These are phyloP conservation scores for Hyaloperonospora brassicae DNA, from an alignment of 352 stramenopile species.

Conservation along the genomic window DNA sequence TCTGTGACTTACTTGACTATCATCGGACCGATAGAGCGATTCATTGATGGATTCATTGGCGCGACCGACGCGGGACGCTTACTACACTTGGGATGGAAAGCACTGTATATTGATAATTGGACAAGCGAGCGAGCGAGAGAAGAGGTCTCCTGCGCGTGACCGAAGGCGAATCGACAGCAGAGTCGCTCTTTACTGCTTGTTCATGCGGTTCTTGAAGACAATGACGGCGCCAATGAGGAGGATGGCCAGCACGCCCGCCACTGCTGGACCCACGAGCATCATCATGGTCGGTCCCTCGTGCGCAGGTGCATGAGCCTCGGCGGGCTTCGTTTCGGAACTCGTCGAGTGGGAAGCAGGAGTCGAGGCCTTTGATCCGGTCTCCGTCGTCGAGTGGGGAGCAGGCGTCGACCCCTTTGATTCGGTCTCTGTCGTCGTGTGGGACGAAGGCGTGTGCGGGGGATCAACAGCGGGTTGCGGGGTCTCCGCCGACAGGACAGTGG, in stretches of 20 bases:
- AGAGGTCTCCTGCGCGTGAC: background rate
- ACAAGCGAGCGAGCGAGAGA: background rate
- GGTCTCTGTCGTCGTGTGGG: too few species aligned
- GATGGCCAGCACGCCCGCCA: conserved; percentile 42
- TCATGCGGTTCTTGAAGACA: conserved; percentile 39
- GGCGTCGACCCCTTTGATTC: too few species aligned
- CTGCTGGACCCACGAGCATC: conserved; percentile 36
- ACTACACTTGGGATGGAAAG: conserved; percentile 8
- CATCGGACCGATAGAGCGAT: background rate
- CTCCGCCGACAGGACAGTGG: too few species aligned
- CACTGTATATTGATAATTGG: conserved; percentile 22
- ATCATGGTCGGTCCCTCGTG: conserved; percentile 20
- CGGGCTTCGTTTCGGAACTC: conserved; percentile 10
- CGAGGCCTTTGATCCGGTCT: background rate
- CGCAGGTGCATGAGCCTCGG: conserved; percentile 4
- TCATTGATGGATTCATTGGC: background rate
- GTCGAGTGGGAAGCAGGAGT: conserved; percentile 8
- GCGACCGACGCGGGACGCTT: too few species aligned
- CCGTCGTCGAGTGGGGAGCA: background rate
- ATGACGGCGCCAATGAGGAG: conserved; percentile 50
- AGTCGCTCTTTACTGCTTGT: conserved; percentile 3
- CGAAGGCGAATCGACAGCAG: too few species aligned
- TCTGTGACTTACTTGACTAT: too few species aligned
- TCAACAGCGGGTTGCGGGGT: too few species aligned
- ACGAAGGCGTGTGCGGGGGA: too few species aligned